These are phyloP conservation scores for Priceomyces medius DNA, from an alignment of 805 yeast species.

Conservation along the genomic window DNA sequence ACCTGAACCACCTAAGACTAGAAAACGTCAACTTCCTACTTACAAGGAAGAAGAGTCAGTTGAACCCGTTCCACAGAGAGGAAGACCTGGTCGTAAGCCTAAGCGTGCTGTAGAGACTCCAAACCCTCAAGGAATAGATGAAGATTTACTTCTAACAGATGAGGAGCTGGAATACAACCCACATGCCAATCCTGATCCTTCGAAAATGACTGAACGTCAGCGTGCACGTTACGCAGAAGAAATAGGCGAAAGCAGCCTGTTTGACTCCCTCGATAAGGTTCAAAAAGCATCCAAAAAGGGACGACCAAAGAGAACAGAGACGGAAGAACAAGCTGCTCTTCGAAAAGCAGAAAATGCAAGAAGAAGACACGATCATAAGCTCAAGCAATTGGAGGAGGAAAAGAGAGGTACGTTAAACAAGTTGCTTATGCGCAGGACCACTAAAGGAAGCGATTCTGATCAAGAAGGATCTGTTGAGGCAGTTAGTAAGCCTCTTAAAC, in stretches of 20 bases:
- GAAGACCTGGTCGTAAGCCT: conserved; percentile 6
- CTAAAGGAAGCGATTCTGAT: conserved; percentile 52
- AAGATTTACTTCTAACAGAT: conserved; percentile 36
- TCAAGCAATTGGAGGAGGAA: conserved; percentile 84
- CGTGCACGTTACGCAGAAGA: conserved; percentile 38
- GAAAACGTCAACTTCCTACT: conserved; percentile 38
- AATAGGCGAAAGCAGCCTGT: conserved; percentile 14
- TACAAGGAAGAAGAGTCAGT: conserved; percentile 35
- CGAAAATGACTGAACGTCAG: conserved; percentile 58
- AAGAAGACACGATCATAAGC: conserved; percentile 79
- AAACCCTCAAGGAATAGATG: conserved; percentile 34
- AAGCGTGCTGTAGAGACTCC: conserved; percentile 12
- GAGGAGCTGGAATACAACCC: conserved; percentile 47
- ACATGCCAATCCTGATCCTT: conserved; percentile 38
- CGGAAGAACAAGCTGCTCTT: conserved; percentile 81
- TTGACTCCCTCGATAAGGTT: conserved; percentile 29
- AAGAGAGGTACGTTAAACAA: conserved; percentile 89
- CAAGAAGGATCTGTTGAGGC: conserved; percentile 25
- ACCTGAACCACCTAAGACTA: conserved; percentile 16
- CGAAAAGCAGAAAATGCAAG: conserved; percentile 86
- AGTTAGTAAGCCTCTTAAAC: conserved; percentile 22
- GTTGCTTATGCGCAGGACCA: conserved; percentile 79
- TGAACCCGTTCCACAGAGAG: conserved; percentile 6
- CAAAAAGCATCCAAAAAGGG: conserved; percentile 33
- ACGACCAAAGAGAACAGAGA: conserved; percentile 53